Conservation (phyloP, 148 eudicot genomes). For the Arbutus unedo region DNA sequence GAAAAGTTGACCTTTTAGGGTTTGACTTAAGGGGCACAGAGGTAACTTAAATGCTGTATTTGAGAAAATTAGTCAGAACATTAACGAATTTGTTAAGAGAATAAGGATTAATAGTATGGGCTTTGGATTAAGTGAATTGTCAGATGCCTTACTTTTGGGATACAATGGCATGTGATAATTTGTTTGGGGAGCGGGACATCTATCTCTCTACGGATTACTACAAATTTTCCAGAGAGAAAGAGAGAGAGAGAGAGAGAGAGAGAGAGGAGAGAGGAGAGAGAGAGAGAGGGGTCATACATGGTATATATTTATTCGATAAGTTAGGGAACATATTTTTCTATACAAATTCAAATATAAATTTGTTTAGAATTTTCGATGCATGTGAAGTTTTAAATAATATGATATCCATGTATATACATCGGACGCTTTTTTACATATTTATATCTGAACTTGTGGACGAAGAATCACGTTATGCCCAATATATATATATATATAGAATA, state of each 20-base stretch:
- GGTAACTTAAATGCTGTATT: neutral
- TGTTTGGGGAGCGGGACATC: conserved; percentile 5
- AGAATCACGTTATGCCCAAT: too few relatives aligned
- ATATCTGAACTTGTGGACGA: too few relatives aligned
- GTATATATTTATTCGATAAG: too few relatives aligned
- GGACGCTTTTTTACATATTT: too few relatives aligned
- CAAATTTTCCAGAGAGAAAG: neutral
- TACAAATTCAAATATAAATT: too few relatives aligned
- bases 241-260: neutral
- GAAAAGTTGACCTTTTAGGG: neutral
- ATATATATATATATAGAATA: too few relatives aligned
- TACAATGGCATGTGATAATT: conserved; percentile 10
- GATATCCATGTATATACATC: too few relatives aligned
- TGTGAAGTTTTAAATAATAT: too few relatives aligned
- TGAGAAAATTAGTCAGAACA: neutral
- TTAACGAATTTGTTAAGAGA: neutral
- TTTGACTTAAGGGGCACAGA: neutral
- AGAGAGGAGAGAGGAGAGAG: neutral
- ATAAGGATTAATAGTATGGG: neutral
- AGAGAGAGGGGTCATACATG: neutral
- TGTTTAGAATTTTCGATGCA: too few relatives aligned
- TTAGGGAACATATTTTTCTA: too few relatives aligned
- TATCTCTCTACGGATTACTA: neutral
- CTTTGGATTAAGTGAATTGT: conserved; percentile 4
- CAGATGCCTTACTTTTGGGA: conserved; percentile 14